Conservation (phyloP, 331 rosid genomes). For the Malus hybrid region DNA sequence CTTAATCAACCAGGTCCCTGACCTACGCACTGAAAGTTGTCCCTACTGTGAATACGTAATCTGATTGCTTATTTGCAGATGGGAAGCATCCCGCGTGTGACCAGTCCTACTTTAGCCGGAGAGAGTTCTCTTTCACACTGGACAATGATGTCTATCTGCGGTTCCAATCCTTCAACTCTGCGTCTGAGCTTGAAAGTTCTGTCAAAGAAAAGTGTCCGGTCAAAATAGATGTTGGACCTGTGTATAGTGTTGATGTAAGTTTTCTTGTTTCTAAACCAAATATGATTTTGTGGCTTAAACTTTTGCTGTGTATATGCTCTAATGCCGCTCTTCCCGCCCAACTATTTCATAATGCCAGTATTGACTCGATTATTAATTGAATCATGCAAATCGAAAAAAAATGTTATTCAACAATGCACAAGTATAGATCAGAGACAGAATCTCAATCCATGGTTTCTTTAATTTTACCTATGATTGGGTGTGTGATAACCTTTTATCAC, state of each 20-base stretch:
- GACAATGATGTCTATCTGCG: constrained; percentile 61
- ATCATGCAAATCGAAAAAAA: background rate
- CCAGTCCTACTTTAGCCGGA: constrained; percentile 54
- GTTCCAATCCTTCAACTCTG: constrained; percentile 53
- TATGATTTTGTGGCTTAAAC: background rate
- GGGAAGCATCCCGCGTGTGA: constrained; percentile 91
- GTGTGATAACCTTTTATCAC: background rate
- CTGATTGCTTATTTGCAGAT: constrained; percentile 38
- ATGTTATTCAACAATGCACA: background rate
- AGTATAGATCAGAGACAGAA: background rate
- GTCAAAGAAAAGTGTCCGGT: constrained; percentile 63
- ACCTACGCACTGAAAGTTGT: background rate
- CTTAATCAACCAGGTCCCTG: background rate
- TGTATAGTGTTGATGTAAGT: constrained; percentile 73
- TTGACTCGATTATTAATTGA: background rate
- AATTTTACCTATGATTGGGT: background rate
- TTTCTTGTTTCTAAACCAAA: background rate
- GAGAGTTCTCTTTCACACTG: constrained; percentile 70
- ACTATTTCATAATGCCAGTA: background rate
- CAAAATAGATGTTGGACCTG: constrained; percentile 79
- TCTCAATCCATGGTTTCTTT: background rate
- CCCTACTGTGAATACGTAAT: background rate
- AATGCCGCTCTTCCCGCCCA: background rate
- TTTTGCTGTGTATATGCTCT: background rate
- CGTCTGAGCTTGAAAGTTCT: constrained; percentile 53